phyloP scores from a whole-genome alignment of 345 rosid species.

The Hibiscus trionum region DNA sequence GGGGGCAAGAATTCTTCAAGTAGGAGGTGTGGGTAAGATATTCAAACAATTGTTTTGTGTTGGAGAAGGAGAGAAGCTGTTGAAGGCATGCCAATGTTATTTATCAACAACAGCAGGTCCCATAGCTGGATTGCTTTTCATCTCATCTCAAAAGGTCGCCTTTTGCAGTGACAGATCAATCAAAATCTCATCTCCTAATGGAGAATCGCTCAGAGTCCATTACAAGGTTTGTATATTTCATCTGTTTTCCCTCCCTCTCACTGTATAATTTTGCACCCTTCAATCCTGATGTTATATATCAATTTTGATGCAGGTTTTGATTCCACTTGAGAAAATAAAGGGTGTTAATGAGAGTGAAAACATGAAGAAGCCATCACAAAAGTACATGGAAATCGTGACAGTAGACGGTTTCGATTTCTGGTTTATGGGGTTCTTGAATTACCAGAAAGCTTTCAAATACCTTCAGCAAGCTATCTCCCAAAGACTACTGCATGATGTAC shows the following conservation, averaged over 20 bases:
- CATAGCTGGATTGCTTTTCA: slow-evolving; percentile 48
- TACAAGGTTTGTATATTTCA: slow-evolving; percentile 28
- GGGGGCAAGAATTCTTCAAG: slow-evolving; percentile 36
- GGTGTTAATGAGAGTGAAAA: slow-evolving; percentile 44
- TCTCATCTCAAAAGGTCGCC: slow-evolving; percentile 34
- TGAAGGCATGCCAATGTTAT: slow-evolving; percentile 50
- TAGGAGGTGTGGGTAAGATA: slow-evolving; percentile 34
- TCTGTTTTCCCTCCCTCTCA: background rate
- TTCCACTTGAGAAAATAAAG: slow-evolving; percentile 53
- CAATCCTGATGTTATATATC: background rate
- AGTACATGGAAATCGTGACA: slow-evolving; percentile 60
- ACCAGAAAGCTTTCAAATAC: slow-evolving; percentile 55
- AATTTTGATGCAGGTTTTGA: slow-evolving; percentile 29
- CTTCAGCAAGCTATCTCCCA: slow-evolving; percentile 46
- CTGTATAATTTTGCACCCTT: background rate
- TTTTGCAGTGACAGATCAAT: slow-evolving; percentile 42
- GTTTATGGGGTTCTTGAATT: slow-evolving; percentile 83
- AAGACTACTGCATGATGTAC: slow-evolving; percentile 12
- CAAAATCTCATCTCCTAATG: slow-evolving; percentile 33
- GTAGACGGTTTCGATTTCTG: slow-evolving; percentile 75
- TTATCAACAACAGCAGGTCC: slow-evolving; percentile 58
- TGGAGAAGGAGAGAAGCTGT: slow-evolving; percentile 37
- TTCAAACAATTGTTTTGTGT: slow-evolving; percentile 37
- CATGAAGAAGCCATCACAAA: slow-evolving; percentile 55
- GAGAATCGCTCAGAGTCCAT: slow-evolving; percentile 31